These are phyloP conservation scores for Hansenula anomala DNA, from an alignment of 1,139 yeast species.

Conservation along the genomic window DNA sequence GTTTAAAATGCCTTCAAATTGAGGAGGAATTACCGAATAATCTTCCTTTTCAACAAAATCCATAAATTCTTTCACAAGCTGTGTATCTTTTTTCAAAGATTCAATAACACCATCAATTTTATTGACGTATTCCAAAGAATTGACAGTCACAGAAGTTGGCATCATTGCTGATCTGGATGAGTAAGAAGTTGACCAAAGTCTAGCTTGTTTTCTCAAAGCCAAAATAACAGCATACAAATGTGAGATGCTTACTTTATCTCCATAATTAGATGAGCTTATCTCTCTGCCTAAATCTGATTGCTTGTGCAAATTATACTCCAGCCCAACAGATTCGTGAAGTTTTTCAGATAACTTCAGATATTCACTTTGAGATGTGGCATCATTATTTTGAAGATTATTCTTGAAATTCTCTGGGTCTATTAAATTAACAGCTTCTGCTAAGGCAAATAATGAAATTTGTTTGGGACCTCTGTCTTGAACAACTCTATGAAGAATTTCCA, in stretches of 20 bases:
- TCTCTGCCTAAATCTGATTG: slow-evolving; percentile 25
- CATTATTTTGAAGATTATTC: not conserved
- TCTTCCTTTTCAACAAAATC: slow-evolving; percentile 10
- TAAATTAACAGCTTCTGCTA: slow-evolving; percentile 32
- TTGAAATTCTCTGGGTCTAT: slow-evolving; percentile 21
- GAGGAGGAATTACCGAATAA: slow-evolving; percentile 18
- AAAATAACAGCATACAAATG: slow-evolving; percentile 40
- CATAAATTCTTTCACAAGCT: slow-evolving; percentile 15
- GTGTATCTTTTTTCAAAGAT: slow-evolving; percentile 26
- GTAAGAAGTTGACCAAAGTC: slow-evolving; percentile 35
- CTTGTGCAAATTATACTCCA: slow-evolving; percentile 19
- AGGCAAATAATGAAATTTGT: slow-evolving; percentile 44
- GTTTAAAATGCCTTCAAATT: slow-evolving; percentile 32
- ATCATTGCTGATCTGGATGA: slow-evolving; percentile 25
- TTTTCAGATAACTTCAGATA: slow-evolving; percentile 20
- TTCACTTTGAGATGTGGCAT: slow-evolving; percentile 14
- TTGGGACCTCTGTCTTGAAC: slow-evolving; percentile 47
- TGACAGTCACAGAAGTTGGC: slow-evolving; percentile 42
- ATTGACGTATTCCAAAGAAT: slow-evolving; percentile 37
- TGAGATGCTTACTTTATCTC: slow-evolving; percentile 16
- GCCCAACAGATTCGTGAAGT: slow-evolving; percentile 13
- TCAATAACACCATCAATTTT: slow-evolving; percentile 28
- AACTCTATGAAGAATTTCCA: slow-evolving; percentile 50
- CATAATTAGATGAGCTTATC: slow-evolving; percentile 2
- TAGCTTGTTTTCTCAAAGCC: slow-evolving; percentile 42